These are phyloP conservation scores for Coemansia sp. DNA, from an alignment of 192 early-diverging fungal species.

Conservation along the genomic window DNA sequence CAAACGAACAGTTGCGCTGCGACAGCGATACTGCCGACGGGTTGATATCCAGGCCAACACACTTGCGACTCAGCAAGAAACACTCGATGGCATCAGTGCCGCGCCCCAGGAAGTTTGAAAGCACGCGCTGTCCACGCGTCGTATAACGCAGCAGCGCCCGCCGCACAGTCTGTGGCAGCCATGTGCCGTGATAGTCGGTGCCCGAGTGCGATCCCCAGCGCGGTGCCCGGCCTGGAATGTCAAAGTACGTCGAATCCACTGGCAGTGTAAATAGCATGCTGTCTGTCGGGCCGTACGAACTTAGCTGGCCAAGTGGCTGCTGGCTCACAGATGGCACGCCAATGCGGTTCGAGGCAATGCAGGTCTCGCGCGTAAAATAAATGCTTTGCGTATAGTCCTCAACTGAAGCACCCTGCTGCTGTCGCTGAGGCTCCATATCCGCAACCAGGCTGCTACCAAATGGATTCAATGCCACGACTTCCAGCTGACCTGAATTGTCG, in stretches of 20 bases:
- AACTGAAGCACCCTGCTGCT: constrained; percentile 17
- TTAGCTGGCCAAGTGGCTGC: constrained; percentile 49
- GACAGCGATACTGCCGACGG: constrained; percentile 81
- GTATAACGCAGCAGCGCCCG: constrained; percentile 78
- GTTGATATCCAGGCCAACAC: constrained; percentile 85
- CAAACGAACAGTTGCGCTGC: constrained; percentile 83
- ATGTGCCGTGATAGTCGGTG: constrained; percentile 92
- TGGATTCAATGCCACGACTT: constrained; percentile 53
- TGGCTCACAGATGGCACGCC: constrained; percentile 29
- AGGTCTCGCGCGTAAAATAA: constrained; percentile 56
- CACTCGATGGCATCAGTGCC: constrained; percentile 93
- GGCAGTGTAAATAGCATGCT: constrained; percentile 67
- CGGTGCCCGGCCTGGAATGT: constrained; percentile 87
- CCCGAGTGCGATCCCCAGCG: constrained; percentile 90
- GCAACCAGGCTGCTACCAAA: constrained; percentile 29
- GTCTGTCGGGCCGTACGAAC: constrained; percentile 51
- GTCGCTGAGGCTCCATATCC: constrained; percentile 2
- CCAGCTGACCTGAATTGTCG: constrained; percentile 19
- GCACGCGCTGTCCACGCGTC: constrained; percentile 68
- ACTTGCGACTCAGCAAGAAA: constrained; percentile 75
- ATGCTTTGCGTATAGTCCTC: constrained; percentile 52
- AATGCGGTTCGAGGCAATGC: constrained; percentile 21
- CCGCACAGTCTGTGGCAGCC: constrained; percentile 89
- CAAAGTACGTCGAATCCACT: constrained; percentile 83
- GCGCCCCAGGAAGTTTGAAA: constrained; percentile 91